Percentiles rank a stretch among this genome's conserved stretches.
These are phyloP conservation scores for Colletotrichum melonis DNA, from an alignment of 2,329 filamentous ascomycete species.

Conservation along the genomic window DNA sequence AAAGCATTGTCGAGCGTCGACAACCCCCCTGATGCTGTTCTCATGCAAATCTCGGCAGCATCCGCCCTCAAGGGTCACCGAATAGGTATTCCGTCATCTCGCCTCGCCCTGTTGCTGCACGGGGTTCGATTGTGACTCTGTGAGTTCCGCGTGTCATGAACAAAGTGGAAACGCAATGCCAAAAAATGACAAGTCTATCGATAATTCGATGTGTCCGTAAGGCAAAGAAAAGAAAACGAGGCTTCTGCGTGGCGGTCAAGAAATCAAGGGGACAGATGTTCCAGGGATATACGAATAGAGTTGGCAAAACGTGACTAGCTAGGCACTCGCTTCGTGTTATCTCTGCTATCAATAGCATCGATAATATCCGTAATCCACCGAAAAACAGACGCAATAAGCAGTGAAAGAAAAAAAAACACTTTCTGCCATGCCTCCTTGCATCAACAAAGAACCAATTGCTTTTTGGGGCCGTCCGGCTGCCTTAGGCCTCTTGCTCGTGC, in stretches of 20 bases:
- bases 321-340: neutral
- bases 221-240: neutral
- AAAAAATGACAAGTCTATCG: neutral
- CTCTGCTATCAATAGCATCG: neutral
- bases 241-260: neutral
- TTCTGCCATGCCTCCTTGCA: neutral
- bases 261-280: neutral
- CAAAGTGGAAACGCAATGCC: neutral
- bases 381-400: neutral
- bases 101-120: neutral
- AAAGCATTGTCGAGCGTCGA: neutral
- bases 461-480: neutral
- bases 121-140: neutral
- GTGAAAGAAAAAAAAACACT: too few species aligned
- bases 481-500: neutral
- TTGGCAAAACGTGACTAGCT: neutral
- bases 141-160: conserved; percentile 1
- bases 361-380: neutral
- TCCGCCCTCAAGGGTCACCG: conserved; percentile 20
- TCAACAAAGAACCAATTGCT: neutral
- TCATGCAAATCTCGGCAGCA: conserved; percentile 19
- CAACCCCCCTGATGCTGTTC: neutral
- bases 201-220: neutral
- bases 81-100: conserved; percentile 29
- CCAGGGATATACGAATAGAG: neutral